Base-by-base conservation (phyloP, 495 filamentous ascomycete species). In the Xylaria cubensis region DNA sequence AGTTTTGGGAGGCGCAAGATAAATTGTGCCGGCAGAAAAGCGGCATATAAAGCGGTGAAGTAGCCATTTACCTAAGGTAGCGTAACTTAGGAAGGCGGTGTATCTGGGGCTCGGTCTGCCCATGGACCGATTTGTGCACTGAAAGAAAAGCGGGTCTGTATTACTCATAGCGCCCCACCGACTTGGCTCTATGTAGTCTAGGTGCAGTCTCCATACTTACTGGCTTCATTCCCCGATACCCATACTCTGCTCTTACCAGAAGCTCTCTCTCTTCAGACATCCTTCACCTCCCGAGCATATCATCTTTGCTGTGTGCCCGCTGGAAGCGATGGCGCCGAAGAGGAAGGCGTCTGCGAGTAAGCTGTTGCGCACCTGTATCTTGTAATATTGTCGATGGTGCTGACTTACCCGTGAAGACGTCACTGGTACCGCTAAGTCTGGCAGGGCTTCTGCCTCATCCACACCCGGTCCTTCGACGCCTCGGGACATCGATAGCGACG, bases 321-420 rank as follows among this genome's bases (percentile, higher is more conserved):
- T 55, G 34, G 73, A 69, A 71, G 80, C 74, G 67, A 94, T 95
- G 93, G 90, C 92, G 58, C 84, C 87, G 9, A 96, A 96, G 83
- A 88, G 93, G 80, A 95, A 96, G 83, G 93, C 92, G 63, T 80
- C 88, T 72, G 83, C 88, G 51, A 87, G 86, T 82, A 80, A 79
- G 78, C 44, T 71, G 68, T 65, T 77, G 69, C 44, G 48, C 72
- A 72, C 67, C 61, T 73, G 26, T 72, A 71, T 73, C 51, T 15
- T 67, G 72, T 44, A 72, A 70, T 63, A 76, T 72, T 29, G 80
- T 75, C 83, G 66, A 86, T 77, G 73, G 75, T 82, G 62, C 76
- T 78, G 72, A 74, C 72, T 73, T 53, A 29, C 15, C 41, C 41
- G 26, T 69, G 19, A 80, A 88, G 86, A 83, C 71, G 87, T 84